Percentiles rank a stretch among this genome's conserved stretches.
phyloP scores from a whole-genome alignment of 2,329 filamentous ascomycete species.

The Alternaria burnsii region DNA sequence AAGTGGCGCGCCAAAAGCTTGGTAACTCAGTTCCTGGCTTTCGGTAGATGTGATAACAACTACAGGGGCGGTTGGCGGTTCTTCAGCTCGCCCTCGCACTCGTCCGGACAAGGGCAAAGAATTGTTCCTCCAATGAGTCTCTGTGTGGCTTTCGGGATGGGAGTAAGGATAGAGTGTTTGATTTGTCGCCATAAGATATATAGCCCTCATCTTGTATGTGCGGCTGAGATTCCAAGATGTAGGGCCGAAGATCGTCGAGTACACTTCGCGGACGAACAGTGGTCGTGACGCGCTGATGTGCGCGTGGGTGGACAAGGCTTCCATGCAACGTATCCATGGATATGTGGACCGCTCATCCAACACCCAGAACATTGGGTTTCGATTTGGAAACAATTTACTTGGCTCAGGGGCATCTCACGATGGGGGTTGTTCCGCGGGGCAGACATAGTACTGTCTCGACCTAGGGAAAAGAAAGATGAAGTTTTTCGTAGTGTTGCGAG shows the following conservation, averaged over 20 bases:
- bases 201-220: neutral
- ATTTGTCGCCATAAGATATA: neutral
- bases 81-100: constrained; percentile 1
- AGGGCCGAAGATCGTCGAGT: neutral
- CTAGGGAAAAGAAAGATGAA: neutral
- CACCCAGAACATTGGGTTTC: neutral
- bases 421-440: neutral
- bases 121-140: constrained; percentile 3
- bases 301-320: neutral
- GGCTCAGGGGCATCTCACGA: neutral
- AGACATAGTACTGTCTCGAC: neutral
- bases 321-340: neutral
- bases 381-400: neutral
- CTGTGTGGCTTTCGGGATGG: neutral
- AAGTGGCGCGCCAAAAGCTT: constrained; percentile 10
- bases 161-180: neutral
- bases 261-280: neutral
- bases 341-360: neutral
- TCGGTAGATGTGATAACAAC: neutral
- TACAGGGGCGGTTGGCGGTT: neutral
- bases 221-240: neutral
- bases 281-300: neutral
- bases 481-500: neutral
- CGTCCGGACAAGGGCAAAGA: neutral
- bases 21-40: constrained; percentile 6